Evolutionary conservation across 306 rosid genomes (phyloP).

Genomic region (Sphenostylis stenocarpa): DNA sequence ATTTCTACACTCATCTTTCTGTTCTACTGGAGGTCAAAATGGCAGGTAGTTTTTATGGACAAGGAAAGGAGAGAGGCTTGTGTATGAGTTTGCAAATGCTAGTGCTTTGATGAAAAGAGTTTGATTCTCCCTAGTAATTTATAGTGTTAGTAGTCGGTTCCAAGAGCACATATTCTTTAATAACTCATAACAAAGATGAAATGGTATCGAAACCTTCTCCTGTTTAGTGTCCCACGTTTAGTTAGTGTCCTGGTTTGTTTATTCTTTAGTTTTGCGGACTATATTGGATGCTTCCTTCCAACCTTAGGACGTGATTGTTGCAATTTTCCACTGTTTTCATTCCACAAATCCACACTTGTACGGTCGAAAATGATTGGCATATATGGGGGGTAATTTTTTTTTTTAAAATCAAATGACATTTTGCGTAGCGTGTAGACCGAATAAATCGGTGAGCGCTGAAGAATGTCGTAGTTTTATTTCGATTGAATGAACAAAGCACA

Average conservation of each 20-base stretch:
- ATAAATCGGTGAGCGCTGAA: too few relatives aligned
- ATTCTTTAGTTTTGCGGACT: conserved; percentile 18
- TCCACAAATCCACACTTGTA: not conserved
- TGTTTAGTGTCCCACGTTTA: conserved; percentile 29
- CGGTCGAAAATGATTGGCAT: not conserved
- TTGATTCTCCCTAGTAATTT: not conserved
- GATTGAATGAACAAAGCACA: not conserved
- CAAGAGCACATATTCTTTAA: conserved; percentile 27
- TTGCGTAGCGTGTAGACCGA: too few relatives aligned
- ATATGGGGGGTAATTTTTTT: not conserved
- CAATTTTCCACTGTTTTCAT: not conserved
- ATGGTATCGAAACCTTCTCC: conserved; percentile 22
- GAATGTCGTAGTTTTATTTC: not conserved
- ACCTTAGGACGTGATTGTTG: not conserved
- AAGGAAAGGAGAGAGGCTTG: not conserved
- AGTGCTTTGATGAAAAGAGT: conserved; percentile 28
- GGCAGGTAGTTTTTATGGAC: not conserved
- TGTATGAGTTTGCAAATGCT: conserved; percentile 23
- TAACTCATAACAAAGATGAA: not conserved
- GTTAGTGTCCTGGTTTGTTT: not conserved
- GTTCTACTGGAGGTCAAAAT: not conserved
- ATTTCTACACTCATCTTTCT: conserved; percentile 74
- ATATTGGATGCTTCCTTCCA: conserved; percentile 26
- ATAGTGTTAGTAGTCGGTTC: conserved; percentile 18
- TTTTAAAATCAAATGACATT: not conserved